Conservation (phyloP, 2,329 filamentous ascomycete genomes). For the Cercospora beticola region DNA sequence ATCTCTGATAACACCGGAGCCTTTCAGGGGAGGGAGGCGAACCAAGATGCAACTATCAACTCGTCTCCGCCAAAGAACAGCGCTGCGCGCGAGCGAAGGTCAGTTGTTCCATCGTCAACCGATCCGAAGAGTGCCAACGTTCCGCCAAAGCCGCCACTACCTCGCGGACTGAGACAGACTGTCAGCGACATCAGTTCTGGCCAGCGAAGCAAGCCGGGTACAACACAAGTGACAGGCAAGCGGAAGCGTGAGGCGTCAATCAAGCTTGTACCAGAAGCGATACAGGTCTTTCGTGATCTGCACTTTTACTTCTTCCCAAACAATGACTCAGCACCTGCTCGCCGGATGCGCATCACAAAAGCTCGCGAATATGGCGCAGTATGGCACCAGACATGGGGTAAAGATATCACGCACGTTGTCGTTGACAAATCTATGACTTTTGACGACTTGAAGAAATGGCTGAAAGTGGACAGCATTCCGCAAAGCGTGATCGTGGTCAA, state of each 20-base stretch:
- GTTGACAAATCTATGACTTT: slow-evolving; percentile 70
- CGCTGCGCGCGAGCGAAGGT: not conserved
- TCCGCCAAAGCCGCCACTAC: not conserved
- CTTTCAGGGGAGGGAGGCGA: not conserved
- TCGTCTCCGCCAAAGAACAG: not conserved
- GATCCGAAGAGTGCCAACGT: slow-evolving; percentile 2
- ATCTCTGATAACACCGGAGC: slow-evolving; percentile 25
- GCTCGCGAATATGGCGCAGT: slow-evolving; percentile 71
- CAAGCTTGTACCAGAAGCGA: slow-evolving; percentile 29
- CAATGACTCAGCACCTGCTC: slow-evolving; percentile 66
- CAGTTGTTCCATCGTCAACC: slow-evolving; percentile 13
- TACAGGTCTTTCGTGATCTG: slow-evolving; percentile 34
- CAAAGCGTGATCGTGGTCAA: slow-evolving; percentile 52
- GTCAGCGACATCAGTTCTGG: slow-evolving; percentile 21
- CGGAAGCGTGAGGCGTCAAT: slow-evolving; percentile 31
- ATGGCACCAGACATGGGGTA: slow-evolving; percentile 62
- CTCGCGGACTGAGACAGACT: slow-evolving; percentile 18
- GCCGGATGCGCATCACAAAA: slow-evolving; percentile 71
- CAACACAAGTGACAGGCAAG: slow-evolving; percentile 26
- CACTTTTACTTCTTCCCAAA: slow-evolving; percentile 71
- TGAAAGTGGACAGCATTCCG: slow-evolving; percentile 53
- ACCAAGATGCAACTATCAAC: not conserved
- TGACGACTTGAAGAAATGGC: slow-evolving; percentile 59
- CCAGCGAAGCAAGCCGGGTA: not conserved
- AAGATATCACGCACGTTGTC: slow-evolving; percentile 71